Base-by-base conservation (phyloP, 768 basidiomycete species). In the Lyophyllum semitale region DNA sequence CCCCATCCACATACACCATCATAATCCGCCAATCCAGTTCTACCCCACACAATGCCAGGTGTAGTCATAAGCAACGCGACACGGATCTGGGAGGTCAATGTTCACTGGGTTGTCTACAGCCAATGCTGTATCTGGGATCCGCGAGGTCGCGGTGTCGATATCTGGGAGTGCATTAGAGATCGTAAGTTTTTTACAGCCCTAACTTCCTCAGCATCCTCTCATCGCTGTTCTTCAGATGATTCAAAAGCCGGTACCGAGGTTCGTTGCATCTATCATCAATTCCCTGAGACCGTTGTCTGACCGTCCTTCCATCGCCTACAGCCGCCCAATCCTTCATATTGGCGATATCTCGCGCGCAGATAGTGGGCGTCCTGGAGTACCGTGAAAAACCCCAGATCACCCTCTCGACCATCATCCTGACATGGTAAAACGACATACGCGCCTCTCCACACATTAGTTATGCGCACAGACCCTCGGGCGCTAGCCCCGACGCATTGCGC, bases 91-190 rank as follows among this genome's bases (percentile, higher is more conserved):
- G 87, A 88, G 67, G 62, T 77, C 63, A 84, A 86, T 66, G 74
- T 85, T 38, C 73, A 84, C 68, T 90, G 88, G 88, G 62, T 77
- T 22, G 59, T 84, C 41, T 78, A 81, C 66, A 82, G 82, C 56
- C 88, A 90, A 64, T 89, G 88, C 67, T 84, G 84, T 51, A 77
- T 85, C 13, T 90, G 87, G 88, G 84, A 89, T 69, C 71, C 81
- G 22, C 80, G 78, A 68, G 77, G 82, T 49, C 80, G 82, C 37
- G 83, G 85, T 25, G 88, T 90, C 38, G 85, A 88, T 53, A 80
- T 90, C 51, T 90, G 87, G 87, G 87, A 90, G 63, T 90, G 88
- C 66, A 73, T 89, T 51, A 71, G 76, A 68, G 80, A 82, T 62
- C 88, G 88, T 89, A 70, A 71, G 85, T 80, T 30, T 48, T 33